Conservation (phyloP, 345 rosid genomes). For the Hevea brasiliensis region DNA sequence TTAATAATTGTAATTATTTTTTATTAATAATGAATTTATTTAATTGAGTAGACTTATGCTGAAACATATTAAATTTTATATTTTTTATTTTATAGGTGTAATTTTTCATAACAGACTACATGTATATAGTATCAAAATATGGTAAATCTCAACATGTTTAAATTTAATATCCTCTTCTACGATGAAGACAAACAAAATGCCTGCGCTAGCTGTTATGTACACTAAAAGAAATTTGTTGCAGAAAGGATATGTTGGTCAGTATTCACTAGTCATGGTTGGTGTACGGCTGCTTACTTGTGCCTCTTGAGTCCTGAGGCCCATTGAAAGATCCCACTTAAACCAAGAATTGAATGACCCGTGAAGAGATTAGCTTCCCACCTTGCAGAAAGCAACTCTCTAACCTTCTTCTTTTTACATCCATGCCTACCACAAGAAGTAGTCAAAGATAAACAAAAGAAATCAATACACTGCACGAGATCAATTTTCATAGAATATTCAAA, state of each 20-base stretch:
- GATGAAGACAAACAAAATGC: neutral
- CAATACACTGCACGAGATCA: neutral
- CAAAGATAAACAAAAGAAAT: neutral
- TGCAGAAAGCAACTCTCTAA: neutral
- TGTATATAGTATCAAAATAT: too few relatives aligned
- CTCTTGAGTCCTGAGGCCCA: neutral
- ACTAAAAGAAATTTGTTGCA: neutral
- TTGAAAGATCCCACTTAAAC: neutral
- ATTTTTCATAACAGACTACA: too few relatives aligned
- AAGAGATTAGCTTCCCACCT: neutral
- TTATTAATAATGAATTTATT: too few relatives aligned
- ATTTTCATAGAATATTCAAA: neutral
- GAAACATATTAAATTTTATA: too few relatives aligned
- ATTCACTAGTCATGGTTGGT: too few relatives aligned
- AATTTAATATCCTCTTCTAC: too few relatives aligned
- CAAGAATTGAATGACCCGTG: neutral
- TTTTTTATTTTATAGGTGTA: too few relatives aligned
- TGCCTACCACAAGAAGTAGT: neutral
- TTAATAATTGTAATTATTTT: too few relatives aligned
- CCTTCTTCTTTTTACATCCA: too few relatives aligned
- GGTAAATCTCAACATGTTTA: too few relatives aligned
- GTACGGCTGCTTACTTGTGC: neutral
- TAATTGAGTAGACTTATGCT: too few relatives aligned
- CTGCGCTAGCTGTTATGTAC: neutral
- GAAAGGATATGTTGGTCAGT: too few relatives aligned